Percentiles rank a stretch among this genome's conserved stretches.
phyloP scores from a whole-genome alignment of 148 eudicot species.

The Arbutus unedo region DNA sequence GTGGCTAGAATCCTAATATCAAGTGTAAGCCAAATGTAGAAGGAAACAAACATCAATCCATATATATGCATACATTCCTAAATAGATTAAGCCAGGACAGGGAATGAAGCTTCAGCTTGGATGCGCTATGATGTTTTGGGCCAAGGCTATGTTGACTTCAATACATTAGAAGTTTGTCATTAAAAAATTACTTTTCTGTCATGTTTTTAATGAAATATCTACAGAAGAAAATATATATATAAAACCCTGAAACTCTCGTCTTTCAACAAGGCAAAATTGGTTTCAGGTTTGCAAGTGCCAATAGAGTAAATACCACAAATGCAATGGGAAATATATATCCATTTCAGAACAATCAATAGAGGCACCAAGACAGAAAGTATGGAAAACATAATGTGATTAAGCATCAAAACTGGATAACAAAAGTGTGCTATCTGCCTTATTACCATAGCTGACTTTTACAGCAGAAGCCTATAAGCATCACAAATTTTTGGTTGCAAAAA shows the following conservation, averaged over 20 bases:
- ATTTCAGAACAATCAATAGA: neutral
- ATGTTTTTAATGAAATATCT: neutral
- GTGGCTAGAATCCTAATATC: too few species aligned
- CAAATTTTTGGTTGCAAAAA: neutral
- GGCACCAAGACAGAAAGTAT: neutral
- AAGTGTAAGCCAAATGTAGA: neutral
- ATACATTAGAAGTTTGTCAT: neutral
- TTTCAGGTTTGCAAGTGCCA: neutral
- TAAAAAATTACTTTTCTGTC: neutral
- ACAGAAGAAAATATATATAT: neutral
- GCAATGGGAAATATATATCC: neutral
- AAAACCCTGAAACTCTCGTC: neutral
- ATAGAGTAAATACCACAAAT: neutral
- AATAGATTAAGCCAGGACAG: neutral
- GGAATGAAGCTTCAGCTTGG: neutral
- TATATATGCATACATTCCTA: neutral
- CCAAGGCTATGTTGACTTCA: neutral
- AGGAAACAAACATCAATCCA: neutral
- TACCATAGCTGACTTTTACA: neutral
- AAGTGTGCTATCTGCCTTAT: neutral
- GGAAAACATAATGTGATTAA: neutral
- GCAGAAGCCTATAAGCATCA: constrained; percentile 4
- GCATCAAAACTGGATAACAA: neutral
- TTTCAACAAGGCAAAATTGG: neutral
- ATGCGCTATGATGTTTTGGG: neutral